Conservation (phyloP, 2,329 filamentous ascomycete species). For the Clonostachys byssicola region DNA sequence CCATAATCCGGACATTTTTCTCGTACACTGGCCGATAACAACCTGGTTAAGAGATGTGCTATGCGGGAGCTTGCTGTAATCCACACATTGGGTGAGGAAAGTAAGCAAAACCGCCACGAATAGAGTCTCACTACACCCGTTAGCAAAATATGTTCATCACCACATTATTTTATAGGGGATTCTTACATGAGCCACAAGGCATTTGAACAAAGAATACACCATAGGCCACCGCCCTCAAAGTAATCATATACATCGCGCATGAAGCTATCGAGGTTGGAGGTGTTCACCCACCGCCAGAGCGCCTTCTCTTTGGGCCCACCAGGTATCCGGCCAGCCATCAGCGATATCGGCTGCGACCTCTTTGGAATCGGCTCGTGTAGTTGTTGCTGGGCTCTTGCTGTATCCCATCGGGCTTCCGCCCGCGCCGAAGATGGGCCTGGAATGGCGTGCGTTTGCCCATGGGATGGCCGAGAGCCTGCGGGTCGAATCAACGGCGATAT, state of each 20-base stretch:
- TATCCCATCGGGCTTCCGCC: constrained; percentile 49
- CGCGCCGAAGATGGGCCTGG: constrained; percentile 36
- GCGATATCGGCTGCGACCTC: constrained; percentile 16
- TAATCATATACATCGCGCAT: constrained; percentile 83
- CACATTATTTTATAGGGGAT: not conserved
- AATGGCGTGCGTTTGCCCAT: not conserved
- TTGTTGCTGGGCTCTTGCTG: constrained; percentile 44
- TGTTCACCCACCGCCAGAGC: constrained; percentile 91
- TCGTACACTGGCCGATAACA: constrained; percentile 70
- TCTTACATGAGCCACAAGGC: constrained; percentile 69
- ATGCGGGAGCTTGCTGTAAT: constrained; percentile 71
- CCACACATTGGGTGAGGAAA: constrained; percentile 80
- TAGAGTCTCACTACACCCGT: constrained; percentile 60
- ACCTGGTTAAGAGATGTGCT: constrained; percentile 52
- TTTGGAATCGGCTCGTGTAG: constrained; percentile 32
- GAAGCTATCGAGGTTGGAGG: constrained; percentile 84
- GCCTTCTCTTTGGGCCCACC: constrained; percentile 62
- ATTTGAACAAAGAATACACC: constrained; percentile 75
- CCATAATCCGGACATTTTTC: constrained; percentile 69
- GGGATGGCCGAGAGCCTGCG: not conserved
- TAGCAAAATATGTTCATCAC: constrained; percentile 2
- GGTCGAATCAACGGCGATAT: constrained; percentile 4
- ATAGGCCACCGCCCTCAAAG: constrained; percentile 77
- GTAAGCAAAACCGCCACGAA: constrained; percentile 82
- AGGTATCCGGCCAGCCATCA: constrained; percentile 17